These are phyloP conservation scores for Hirsutella rhossiliensis DNA, from an alignment of 2,329 filamentous ascomycete genomes.

Conservation along the genomic window DNA sequence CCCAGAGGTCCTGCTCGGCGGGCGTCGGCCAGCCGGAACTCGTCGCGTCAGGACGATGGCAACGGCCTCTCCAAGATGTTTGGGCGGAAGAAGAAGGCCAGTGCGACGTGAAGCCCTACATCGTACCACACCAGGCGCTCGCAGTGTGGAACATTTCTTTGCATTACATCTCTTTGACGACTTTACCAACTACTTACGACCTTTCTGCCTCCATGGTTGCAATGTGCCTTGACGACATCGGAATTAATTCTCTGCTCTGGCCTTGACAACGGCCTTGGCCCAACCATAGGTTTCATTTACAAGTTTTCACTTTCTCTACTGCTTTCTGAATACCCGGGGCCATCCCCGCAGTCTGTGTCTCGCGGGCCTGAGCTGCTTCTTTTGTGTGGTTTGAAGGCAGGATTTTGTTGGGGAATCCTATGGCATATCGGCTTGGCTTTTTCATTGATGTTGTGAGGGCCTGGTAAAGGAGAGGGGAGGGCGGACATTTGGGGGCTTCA, in stretches of 20 bases:
- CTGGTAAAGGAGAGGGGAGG: no score
- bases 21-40: conserved; percentile 10
- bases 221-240: background rate
- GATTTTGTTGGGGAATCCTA: background rate
- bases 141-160: background rate
- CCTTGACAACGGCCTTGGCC: no score
- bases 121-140: background rate
- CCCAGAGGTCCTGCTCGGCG: background rate
- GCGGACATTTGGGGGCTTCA: no score
- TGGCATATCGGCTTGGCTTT: no score
- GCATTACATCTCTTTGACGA: background rate
- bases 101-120: conserved; percentile 12
- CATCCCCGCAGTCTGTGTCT: background rate
- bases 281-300: background rate
- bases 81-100: conserved; percentile 35
- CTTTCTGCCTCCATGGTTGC: background rate
- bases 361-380: background rate
- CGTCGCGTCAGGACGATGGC: conserved; percentile 23
- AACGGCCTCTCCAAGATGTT: conserved; percentile 35
- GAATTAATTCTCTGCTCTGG: background rate
- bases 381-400: background rate
- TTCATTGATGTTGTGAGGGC: no score
- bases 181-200: background rate
- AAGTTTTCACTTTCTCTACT: background rate
- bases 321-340: conserved; percentile 1